Conservation (phyloP, 164 flowering plant genomes). For the Litsea cubeba region DNA sequence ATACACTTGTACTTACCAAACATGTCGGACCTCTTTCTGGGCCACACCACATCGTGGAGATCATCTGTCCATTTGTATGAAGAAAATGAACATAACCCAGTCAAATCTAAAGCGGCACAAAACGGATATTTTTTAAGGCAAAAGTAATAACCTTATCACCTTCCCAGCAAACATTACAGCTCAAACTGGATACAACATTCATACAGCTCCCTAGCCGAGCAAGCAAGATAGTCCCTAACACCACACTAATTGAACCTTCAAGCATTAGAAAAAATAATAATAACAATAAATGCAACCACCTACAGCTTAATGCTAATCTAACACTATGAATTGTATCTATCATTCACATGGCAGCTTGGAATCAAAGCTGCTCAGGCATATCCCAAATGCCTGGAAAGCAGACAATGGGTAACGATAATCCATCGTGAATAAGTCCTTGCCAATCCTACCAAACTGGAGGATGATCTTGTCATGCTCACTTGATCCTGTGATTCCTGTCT, state of each 20-base stretch:
- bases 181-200: neutral
- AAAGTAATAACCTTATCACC: too few species aligned
- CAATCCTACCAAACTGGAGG: slow-evolving; percentile 83
- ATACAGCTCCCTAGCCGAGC: neutral
- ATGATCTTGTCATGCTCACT: slow-evolving; percentile 59
- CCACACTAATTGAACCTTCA: neutral
- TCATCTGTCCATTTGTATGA: too few species aligned
- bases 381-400: slow-evolving; percentile 85
- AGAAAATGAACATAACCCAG: too few species aligned
- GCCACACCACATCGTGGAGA: too few species aligned
- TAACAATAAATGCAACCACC: neutral
- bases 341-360: slow-evolving; percentile 80
- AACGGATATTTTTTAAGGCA: too few species aligned
- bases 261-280: neutral
- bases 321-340: neutral
- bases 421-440: slow-evolving; percentile 82
- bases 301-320: neutral
- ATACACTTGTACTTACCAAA: too few species aligned
- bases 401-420: slow-evolving; percentile 85
- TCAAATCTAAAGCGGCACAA: too few species aligned
- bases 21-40: too few species aligned
- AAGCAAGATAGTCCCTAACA: neutral
- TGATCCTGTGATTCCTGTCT: slow-evolving; percentile 24
- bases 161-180: neutral
- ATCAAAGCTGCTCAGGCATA: slow-evolving; percentile 83